Evolutionary conservation across 345 rosid species (phyloP).

Genomic region (Salix exigua): DNA sequence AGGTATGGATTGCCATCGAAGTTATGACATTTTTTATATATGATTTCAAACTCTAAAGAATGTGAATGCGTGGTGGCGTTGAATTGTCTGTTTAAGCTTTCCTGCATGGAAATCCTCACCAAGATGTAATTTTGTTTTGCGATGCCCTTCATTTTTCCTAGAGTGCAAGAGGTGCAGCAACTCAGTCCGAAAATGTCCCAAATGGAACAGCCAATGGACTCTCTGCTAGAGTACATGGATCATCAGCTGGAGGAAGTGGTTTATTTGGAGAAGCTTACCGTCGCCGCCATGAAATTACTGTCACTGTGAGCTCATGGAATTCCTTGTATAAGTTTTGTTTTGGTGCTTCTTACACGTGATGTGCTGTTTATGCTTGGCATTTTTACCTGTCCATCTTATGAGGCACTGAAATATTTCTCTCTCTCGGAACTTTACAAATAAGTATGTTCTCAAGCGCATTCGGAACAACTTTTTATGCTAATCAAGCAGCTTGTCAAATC

Average conservation of each 20-base stretch:
- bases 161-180: slow-evolving; percentile 37
- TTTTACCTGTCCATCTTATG: background rate
- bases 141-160: background rate
- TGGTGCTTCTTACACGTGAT: background rate
- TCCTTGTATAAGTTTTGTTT: background rate
- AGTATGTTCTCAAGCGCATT: background rate
- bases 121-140: no score
- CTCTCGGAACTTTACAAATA: no score
- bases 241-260: slow-evolving; percentile 38
- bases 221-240: slow-evolving; percentile 40
- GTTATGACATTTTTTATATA: no score
- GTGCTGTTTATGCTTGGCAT: background rate
- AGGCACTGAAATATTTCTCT: background rate
- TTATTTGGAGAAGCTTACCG: slow-evolving; percentile 69
- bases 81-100: background rate
- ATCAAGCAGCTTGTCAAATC: background rate
- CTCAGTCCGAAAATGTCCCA: slow-evolving; percentile 35
- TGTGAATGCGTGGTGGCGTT: background rate
- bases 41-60: background rate
- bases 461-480: background rate
- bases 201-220: slow-evolving; percentile 41
- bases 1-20: slow-evolving; percentile 34
- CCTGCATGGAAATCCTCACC: background rate
- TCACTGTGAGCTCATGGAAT: slow-evolving; percentile 52
- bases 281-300: slow-evolving; percentile 75